phyloP scores from a whole-genome alignment of 169 alveolate genomes.

The Cryptosporidium parvum region DNA sequence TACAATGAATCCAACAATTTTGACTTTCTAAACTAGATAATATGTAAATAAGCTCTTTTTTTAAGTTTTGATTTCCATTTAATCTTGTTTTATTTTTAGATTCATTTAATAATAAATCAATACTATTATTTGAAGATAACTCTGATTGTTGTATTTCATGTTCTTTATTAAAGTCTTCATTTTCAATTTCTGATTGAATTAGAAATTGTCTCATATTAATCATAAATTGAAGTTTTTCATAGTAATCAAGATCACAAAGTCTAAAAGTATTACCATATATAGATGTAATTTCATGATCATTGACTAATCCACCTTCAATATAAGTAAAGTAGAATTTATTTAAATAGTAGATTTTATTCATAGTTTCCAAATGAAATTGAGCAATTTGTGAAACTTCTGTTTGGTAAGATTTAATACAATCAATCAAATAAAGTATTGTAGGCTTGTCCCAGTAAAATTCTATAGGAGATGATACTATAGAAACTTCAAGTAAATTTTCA shows the following conservation, averaged over 20 bases:
- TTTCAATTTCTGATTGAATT: neutral
- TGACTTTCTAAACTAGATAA: neutral
- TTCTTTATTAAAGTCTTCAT: neutral
- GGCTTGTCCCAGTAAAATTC: slow-evolving; percentile 75
- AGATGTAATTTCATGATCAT: slow-evolving; percentile 1
- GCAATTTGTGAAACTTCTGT: slow-evolving; percentile 10
- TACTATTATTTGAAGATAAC: neutral
- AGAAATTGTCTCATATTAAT: slow-evolving; percentile 19
- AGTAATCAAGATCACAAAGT: neutral
- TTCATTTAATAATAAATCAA: neutral
- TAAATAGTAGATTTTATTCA: slow-evolving; percentile 8
- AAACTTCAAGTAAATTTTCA: slow-evolving; percentile 9
- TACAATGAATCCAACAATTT: slow-evolving; percentile 49
- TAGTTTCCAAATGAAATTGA: neutral
- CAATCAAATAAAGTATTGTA: slow-evolving; percentile 31
- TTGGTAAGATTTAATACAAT: slow-evolving; percentile 32
- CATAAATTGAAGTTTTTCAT: slow-evolving; percentile 15
- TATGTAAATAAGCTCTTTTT: slow-evolving; percentile 1
- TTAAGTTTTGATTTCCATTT: neutral
- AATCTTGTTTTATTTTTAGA: neutral
- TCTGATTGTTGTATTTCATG: neutral
- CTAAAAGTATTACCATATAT: slow-evolving; percentile 38
- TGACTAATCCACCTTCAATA: slow-evolving; percentile 5
- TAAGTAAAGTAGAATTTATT: slow-evolving; percentile 22
- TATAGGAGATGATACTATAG: slow-evolving; percentile 53